Conservation (phyloP, 73 alveolate genomes). For the Stentor roeselii region DNA sequence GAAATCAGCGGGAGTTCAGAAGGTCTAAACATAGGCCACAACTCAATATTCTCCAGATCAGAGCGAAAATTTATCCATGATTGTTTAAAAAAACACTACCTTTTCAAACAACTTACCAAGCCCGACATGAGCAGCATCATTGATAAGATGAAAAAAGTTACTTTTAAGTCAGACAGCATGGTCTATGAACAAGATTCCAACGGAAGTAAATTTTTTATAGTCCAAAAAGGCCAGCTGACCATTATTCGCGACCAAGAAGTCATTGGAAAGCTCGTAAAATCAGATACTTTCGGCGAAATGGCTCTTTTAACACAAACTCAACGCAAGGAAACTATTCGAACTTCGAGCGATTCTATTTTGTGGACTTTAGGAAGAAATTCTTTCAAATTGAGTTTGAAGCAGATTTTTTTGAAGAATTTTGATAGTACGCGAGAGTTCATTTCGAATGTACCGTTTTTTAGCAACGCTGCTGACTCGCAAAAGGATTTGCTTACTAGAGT, state of each 20-base stretch:
- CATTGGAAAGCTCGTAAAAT: not conserved
- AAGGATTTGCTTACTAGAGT: not conserved
- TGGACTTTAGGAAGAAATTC: not conserved
- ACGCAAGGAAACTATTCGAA: not conserved
- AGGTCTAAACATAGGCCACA: not conserved
- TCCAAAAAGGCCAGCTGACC: not conserved
- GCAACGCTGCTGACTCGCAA: slow-evolving; percentile 6
- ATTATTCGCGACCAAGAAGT: not conserved
- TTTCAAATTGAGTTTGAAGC: not conserved
- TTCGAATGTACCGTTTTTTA: not conserved
- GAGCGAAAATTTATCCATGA: not conserved
- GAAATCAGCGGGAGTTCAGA: not conserved
- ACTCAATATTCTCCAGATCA: not conserved
- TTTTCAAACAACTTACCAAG: not conserved
- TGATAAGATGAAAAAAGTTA: not conserved
- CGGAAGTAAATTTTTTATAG: not conserved
- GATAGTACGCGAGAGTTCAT: not conserved
- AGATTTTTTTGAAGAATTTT: too few species aligned
- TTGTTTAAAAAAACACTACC: not conserved
- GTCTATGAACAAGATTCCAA: not conserved
- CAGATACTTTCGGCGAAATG: not conserved
- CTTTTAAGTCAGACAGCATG: not conserved
- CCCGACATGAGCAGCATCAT: not conserved
- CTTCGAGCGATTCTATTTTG: not conserved
- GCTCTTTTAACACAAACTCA: not conserved